Percentiles rank a stretch among this genome's conserved stretches.
Conservation (phyloP, 176 grass and related monocot species). For the Rhynchospora pubera region DNA sequence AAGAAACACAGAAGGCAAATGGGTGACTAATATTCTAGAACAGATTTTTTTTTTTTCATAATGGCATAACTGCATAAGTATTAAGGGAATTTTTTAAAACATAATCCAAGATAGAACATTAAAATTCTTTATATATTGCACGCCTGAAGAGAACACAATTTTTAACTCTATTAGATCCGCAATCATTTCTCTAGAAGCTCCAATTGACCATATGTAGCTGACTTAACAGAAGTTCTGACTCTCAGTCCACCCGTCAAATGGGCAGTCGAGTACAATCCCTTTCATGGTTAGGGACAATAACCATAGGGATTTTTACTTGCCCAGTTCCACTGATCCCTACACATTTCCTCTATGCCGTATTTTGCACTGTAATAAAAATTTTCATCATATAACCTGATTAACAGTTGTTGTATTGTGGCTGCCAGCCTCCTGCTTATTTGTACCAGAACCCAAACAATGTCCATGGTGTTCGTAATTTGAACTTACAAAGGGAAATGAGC, state of each 20-base stretch:
- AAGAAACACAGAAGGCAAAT: background rate
- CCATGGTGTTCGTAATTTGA: background rate
- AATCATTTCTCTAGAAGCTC: background rate
- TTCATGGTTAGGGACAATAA: constrained; percentile 28
- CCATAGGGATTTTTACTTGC: constrained; percentile 79
- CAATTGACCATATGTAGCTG: background rate
- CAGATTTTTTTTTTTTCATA: no score
- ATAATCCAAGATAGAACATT: background rate
- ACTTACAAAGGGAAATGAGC: no score
- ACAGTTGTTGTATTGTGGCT: background rate
- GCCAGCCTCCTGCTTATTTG: background rate
- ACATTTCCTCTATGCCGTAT: constrained; percentile 79
- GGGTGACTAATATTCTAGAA: background rate
- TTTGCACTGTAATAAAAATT: constrained; percentile 40
- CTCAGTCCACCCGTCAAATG: background rate
- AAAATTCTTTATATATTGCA: background rate
- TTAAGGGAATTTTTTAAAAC: background rate
- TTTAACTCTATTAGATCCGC: background rate
- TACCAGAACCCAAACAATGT: background rate
- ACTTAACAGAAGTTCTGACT: background rate
- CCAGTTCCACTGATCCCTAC: constrained; percentile 95
- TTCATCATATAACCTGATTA: background rate
- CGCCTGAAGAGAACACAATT: background rate
- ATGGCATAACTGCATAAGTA: no score
- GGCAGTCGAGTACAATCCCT: background rate